Conservation (phyloP, 371 early-diverging fungal species). For the Chytridiales sp. region DNA sequence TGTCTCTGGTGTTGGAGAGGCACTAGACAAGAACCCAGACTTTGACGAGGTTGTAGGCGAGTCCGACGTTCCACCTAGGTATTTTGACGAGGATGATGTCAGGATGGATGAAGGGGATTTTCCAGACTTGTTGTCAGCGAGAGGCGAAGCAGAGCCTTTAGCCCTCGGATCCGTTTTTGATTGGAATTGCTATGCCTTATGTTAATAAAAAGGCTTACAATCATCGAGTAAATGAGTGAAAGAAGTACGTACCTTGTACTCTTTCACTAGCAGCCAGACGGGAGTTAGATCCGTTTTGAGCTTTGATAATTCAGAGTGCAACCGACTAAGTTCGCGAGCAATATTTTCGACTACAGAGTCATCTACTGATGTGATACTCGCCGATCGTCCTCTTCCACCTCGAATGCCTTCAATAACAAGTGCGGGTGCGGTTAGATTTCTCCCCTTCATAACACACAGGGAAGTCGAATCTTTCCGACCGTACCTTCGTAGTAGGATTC, state of each 20-base stretch:
- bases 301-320: slow-evolving; percentile 52
- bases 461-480: neutral
- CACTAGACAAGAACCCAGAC: no score
- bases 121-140: neutral
- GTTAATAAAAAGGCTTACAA: neutral
- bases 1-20: no score
- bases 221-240: slow-evolving; percentile 1
- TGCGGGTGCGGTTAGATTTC: neutral
- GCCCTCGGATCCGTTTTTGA: slow-evolving; percentile 18
- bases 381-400: neutral
- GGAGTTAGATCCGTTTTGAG: slow-evolving; percentile 59
- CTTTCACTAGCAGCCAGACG: slow-evolving; percentile 54
- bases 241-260: slow-evolving; percentile 55
- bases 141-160: slow-evolving; percentile 29
- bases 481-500: neutral
- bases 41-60: no score
- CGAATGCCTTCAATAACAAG: neutral
- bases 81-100: no score
- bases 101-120: no score
- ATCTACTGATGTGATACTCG: neutral
- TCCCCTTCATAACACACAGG: neutral
- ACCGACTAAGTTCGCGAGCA: slow-evolving; percentile 52
- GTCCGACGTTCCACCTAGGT: no score
- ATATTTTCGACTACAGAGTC: slow-evolving; percentile 39
- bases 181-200: slow-evolving; percentile 12